Evolutionary conservation across 257 asterid genomes (phyloP).

Genomic region (Solanum neorickii): DNA sequence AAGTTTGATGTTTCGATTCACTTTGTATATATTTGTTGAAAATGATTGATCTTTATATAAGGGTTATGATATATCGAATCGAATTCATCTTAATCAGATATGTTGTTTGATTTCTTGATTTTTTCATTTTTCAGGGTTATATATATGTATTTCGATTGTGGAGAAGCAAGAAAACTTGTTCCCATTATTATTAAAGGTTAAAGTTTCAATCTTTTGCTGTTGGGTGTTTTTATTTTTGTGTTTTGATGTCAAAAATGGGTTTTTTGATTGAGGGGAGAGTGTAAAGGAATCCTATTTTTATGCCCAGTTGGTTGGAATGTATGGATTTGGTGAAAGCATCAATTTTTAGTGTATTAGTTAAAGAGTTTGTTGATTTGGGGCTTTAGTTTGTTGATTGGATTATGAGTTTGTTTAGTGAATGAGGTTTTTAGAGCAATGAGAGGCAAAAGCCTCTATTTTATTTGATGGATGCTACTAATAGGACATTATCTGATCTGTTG

Average conservation of each 20-base stretch:
- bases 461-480: constrained; percentile 38
- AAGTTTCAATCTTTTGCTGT: not conserved
- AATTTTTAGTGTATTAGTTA: not conserved
- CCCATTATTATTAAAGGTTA: not conserved
- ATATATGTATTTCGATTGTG: not conserved
- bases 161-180: not conserved
- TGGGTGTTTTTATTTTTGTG: not conserved
- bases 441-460: constrained; percentile 22
- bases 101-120: not conserved
- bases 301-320: not conserved
- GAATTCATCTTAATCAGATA: not conserved
- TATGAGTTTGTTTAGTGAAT: constrained; percentile 30
- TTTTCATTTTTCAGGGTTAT: not conserved
- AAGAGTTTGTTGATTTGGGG: not conserved
- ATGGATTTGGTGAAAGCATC: not conserved
- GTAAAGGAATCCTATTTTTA: not conserved
- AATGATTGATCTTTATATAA: not conserved
- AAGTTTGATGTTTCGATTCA: not conserved
- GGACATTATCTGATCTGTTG: constrained; percentile 49
- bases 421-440: constrained; percentile 70
- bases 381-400: constrained; percentile 5
- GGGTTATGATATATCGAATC: not conserved
- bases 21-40: not conserved
- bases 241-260: not conserved
- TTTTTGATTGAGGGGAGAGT: not conserved